phyloP scores from a whole-genome alignment of 768 basidiomycete genomes.

The Tremella yokohamensis region DNA sequence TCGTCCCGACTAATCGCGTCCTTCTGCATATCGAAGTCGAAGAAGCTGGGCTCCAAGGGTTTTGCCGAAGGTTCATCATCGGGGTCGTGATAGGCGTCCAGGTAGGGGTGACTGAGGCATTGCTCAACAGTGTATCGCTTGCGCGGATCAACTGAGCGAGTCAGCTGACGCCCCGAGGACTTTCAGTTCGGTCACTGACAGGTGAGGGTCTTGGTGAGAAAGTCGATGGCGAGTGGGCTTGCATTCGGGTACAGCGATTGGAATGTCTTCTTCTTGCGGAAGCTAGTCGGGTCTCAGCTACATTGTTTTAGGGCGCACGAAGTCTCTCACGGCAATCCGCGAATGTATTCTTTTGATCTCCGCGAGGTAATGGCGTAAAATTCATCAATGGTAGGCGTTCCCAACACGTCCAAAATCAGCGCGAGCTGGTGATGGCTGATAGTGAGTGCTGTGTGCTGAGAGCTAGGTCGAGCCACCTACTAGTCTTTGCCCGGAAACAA shows the following conservation, averaged over 20 bases:
- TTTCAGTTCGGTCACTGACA: slow-evolving; percentile 51
- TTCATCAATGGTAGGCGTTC: slow-evolving; percentile 94
- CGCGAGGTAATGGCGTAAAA: slow-evolving; percentile 94
- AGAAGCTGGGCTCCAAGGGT: slow-evolving; percentile 93
- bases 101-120: slow-evolving; percentile 88
- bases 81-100: slow-evolving; percentile 93
- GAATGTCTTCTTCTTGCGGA: slow-evolving; percentile 82
- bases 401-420: slow-evolving; percentile 92
- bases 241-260: slow-evolving; percentile 85
- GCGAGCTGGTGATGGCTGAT: slow-evolving; percentile 90
- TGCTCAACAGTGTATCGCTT: slow-evolving; percentile 93
- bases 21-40: slow-evolving; percentile 95
- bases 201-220: slow-evolving; percentile 73
- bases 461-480: slow-evolving; percentile 54
- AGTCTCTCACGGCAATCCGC: slow-evolving; percentile 70
- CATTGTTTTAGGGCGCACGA: not conserved
- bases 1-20: slow-evolving; percentile 94
- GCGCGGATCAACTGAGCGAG: slow-evolving; percentile 73
- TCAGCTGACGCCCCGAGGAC: not conserved
- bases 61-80: slow-evolving; percentile 95
- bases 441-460: not conserved
- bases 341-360: slow-evolving; percentile 89
- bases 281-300: slow-evolving; percentile 45
- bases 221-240: slow-evolving; percentile 70
- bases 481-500: slow-evolving; percentile 87